phyloP scores from a whole-genome alignment of 345 rosid species.

The Theobroma cacao region DNA sequence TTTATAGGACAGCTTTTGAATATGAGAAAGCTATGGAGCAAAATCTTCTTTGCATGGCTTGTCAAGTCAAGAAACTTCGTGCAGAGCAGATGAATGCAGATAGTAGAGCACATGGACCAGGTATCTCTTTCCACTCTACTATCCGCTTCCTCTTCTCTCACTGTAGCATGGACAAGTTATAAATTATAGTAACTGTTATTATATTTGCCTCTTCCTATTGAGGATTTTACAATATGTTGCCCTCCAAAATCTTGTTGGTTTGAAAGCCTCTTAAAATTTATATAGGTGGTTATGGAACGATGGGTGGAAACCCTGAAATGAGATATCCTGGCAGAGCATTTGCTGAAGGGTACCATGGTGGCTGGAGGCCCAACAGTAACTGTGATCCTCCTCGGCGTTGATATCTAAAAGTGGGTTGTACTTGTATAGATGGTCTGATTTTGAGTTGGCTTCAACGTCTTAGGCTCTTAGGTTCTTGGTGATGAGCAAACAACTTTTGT shows the following conservation, averaged over 20 bases:
- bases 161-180: neutral
- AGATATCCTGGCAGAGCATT: slow-evolving; percentile 9
- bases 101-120: slow-evolving; percentile 18
- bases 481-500: neutral
- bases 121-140: neutral
- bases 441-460: neutral
- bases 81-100: slow-evolving; percentile 18
- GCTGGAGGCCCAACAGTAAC: slow-evolving; percentile 17
- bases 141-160: neutral
- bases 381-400: neutral
- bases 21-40: slow-evolving; percentile 27
- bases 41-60: slow-evolving; percentile 29
- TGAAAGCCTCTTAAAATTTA: neutral
- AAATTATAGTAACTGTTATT: neutral
- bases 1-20: slow-evolving; percentile 27
- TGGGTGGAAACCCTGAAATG: slow-evolving; percentile 23
- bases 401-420: neutral
- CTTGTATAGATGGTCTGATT: neutral
- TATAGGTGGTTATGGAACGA: slow-evolving; percentile 19
- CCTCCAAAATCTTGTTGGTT: neutral
- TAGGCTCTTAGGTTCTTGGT: slow-evolving; percentile 10
- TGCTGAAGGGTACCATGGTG: slow-evolving; percentile 22
- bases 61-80: slow-evolving; percentile 25
- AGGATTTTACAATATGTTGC: neutral
- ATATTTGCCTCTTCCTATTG: neutral